These are phyloP conservation scores for Plasmodium yoelii DNA, from an alignment of 169 alveolate species.

Conservation along the genomic window DNA sequence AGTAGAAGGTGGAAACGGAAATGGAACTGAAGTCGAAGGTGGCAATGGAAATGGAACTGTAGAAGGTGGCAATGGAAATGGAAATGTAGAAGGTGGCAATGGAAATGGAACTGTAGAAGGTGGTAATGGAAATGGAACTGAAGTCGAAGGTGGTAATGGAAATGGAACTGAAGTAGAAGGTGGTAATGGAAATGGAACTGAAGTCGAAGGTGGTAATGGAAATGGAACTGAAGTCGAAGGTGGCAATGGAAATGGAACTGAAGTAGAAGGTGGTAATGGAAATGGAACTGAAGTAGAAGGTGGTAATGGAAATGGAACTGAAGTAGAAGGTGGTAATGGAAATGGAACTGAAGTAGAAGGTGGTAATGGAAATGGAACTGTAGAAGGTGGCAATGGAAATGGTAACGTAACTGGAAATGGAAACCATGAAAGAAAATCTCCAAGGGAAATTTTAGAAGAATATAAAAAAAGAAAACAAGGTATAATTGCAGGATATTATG, in stretches of 20 bases:
- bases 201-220: background rate
- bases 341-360: slow-evolving; percentile 10
- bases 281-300: background rate
- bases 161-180: background rate
- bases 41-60: background rate
- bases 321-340: background rate
- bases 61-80: background rate
- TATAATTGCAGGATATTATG: slow-evolving; percentile 31
- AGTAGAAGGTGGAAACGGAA: slow-evolving; percentile 9
- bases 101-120: background rate
- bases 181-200: background rate
- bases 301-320: background rate
- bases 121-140: background rate
- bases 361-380: background rate
- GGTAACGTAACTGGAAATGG: background rate
- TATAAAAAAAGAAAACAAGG: slow-evolving; percentile 53
- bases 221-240: background rate
- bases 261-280: background rate
- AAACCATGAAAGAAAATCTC: slow-evolving; percentile 43
- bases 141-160: background rate
- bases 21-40: background rate
- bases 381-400: too few species aligned
- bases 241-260: slow-evolving; percentile 2
- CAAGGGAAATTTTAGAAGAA: slow-evolving; percentile 57
- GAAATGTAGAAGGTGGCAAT: background rate